A percentile compares a stretch with the other conserved stretches of the same genome.
These are phyloP conservation scores for Basipetospora chlamydospora DNA, from an alignment of 2,329 filamentous ascomycete genomes.

Conservation along the genomic window DNA sequence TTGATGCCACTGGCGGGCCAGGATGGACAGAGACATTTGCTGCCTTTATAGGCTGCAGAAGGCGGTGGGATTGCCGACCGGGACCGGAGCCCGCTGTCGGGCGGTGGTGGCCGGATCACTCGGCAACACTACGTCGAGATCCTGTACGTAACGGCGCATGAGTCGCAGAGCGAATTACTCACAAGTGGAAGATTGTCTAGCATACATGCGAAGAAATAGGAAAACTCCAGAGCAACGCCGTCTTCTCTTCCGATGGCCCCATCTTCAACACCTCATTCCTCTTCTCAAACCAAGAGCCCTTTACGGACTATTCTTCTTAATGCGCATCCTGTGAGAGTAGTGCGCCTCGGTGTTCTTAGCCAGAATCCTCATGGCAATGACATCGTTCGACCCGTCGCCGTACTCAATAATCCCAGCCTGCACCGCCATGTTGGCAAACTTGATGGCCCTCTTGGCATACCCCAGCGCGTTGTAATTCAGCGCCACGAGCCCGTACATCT, in stretches of 20 bases:
- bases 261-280: not conserved
- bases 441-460: slow-evolving; percentile 22
- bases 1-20: too few species aligned
- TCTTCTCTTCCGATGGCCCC: not conserved
- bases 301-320: not conserved
- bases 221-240: too few species aligned
- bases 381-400: slow-evolving; percentile 6
- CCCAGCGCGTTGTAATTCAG: slow-evolving; percentile 24
- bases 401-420: slow-evolving; percentile 17
- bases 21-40: too few species aligned
- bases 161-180: too few species aligned
- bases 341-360: slow-evolving; percentile 1
- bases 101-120: too few species aligned
- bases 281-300: not conserved
- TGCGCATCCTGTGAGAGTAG: slow-evolving; percentile 5
- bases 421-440: slow-evolving; percentile 22
- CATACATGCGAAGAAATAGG: not conserved
- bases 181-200: not conserved
- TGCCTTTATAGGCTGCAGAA: too few species aligned
- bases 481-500: slow-evolving; percentile 23
- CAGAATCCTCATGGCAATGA: slow-evolving; percentile 6
- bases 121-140: too few species aligned
- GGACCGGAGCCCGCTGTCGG: too few species aligned
- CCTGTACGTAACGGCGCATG: too few species aligned
- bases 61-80: too few species aligned